Base-by-base conservation (phyloP, 1,139 yeast species). In the Yamadazyma buinensis region DNA sequence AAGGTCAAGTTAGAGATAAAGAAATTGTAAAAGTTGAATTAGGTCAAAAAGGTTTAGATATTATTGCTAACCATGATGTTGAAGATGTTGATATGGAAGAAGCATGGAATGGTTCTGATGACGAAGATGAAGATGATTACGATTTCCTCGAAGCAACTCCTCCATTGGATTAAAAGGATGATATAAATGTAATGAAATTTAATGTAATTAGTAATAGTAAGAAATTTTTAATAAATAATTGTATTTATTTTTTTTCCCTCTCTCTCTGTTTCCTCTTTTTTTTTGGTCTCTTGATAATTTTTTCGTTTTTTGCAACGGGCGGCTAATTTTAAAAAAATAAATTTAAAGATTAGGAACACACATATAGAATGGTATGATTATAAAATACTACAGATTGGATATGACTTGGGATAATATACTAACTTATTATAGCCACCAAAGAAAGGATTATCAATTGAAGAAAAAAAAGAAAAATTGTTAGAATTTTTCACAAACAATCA, bases 1-100 rank as follows among this genome's bases (percentile, higher is more conserved):
- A 81, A 56, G 95, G 95, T 13, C 95, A 90, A 61, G 75, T 92
- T 39, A 74, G 70, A 52, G 97, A 92, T 52, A 87, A 88, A 58
- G 99, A 92, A 57, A 69, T 74, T 5, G 97, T 87, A 10, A 67
- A 66, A 29, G 84, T 92, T 26, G 72, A 75, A 13, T 57, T 72
- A 43, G 80, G 80, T 17, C 75, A 72, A 30, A 63, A 63, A 39
- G 94, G 94, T 12, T 67, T 92, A 39, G 84, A 78, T 29, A 95
- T 94, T 4, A 46, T 82, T 30, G 90, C 97, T 30, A 94, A 92
- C 61, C 97, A 92, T 52, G 90, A 83, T 41, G 67, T 72, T n/a
- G 73, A 65, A 18, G 77, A 69, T 34, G 68, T 66, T 43, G 79
- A 73, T 34, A 75, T 75, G 69, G 81, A 75, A 45, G 74, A 72